Evolutionary conservation across 2,329 filamentous ascomycete genomes (phyloP), one percentile per base, ranked within the genome.

Genomic region (Leptodontidium sp.): DNA sequence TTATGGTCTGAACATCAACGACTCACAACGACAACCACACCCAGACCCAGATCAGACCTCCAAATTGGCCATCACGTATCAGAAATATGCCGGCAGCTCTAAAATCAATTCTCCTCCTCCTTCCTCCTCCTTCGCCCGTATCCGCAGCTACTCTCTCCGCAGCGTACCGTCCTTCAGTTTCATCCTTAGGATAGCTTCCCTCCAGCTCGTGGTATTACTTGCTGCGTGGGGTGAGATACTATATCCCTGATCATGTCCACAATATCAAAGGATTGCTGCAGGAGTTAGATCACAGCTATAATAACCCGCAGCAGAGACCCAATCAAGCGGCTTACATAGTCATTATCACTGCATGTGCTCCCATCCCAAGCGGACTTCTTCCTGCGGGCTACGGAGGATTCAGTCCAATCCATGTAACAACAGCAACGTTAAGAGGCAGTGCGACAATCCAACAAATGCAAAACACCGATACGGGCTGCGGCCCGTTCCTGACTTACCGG

Each of bases 41-140:
- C 29, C 29, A 4, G 29, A 32, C 29, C 29, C 29, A 32, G 29
- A 6, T 32, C 47, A 32, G 32, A 53, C 14, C 24, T 50, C 14
- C 15, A 29, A 47, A 24, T n/a, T 12, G 26, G 32, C 26, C 43
- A 53, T 12, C 40, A n/a, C 17, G 14, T 24, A 29, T 45, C 14
- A 24, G 53, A 45, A 67, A 65, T 8, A 73, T 72, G 69, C 21
- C 71, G 26, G 57, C 61, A 24, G 15, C 61, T 35, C 76, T 80
- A 26, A 82, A 84, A 2, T 87, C 86, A 61, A 82, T 91, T 29
- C 83, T 93, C 45, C 83, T 93, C 17, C 82, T 93, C 64, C 87
- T 91, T 21, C 84, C 86, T 53, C 88, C 90, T 61, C 89, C 90
- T 35, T 81, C 83, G 38, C 87, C 88, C 9, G 81, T 85, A 61